Evolutionary conservation across 1,284 basidiomycete genomes (phyloP).

Genomic region (Austroboletus novae-zelandiae): DNA sequence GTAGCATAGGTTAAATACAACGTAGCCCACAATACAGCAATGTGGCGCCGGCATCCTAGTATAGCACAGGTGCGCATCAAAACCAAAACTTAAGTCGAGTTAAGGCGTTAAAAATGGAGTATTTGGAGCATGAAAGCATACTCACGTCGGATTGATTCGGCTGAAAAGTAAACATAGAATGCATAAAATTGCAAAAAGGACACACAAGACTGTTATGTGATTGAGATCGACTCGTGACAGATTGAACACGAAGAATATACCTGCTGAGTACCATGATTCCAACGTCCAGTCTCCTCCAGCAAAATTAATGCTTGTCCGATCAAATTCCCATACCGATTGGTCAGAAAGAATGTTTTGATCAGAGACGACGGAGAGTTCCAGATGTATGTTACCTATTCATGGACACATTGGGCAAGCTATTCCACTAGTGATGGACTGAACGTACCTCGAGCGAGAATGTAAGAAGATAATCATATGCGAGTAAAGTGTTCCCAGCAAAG

Average conservation of each 20-base stretch:
- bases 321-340: slow-evolving; percentile 16
- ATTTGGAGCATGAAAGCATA: neutral
- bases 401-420: neutral
- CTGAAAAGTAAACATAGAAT: slow-evolving; percentile 12
- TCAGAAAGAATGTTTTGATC: slow-evolving; percentile 10
- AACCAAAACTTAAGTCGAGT: slow-evolving; percentile 17
- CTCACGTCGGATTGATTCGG: slow-evolving; percentile 25
- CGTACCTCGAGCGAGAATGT: slow-evolving; percentile 20
- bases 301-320: slow-evolving; percentile 4
- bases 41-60: slow-evolving; percentile 5
- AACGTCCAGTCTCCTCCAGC: neutral
- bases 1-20: slow-evolving; percentile 6
- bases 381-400: slow-evolving; percentile 6
- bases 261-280: neutral
- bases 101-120: neutral
- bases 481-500: slow-evolving; percentile 12
- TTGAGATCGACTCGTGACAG: neutral
- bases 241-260: neutral
- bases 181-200: slow-evolving; percentile 4
- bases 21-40: neutral
- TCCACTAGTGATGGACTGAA: neutral
- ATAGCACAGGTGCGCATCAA: slow-evolving; percentile 24
- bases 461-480: slow-evolving; percentile 19
- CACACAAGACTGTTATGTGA: slow-evolving; percentile 17
- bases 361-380: slow-evolving; percentile 11